Evolutionary conservation across 306 rosid species (phyloP).

Genomic region (Comarum palustre): DNA sequence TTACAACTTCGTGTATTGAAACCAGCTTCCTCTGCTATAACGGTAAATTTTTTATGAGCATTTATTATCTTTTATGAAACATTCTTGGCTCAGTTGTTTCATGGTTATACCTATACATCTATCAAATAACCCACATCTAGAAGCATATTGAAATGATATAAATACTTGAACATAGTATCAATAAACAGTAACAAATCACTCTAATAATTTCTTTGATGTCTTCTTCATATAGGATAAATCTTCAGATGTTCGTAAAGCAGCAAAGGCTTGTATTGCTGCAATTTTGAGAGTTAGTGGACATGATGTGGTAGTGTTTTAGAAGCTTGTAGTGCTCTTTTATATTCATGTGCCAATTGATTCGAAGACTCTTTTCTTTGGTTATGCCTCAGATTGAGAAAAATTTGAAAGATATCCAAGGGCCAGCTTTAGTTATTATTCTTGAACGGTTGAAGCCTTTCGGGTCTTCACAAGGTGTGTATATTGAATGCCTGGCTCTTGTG

Average conservation of each 20-base stretch:
- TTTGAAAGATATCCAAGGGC: conserved; percentile 75
- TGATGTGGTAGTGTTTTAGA: conserved; percentile 54
- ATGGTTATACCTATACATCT: neutral
- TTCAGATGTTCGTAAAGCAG: conserved; percentile 96
- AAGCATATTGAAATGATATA: neutral
- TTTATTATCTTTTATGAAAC: neutral
- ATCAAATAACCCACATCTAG: neutral
- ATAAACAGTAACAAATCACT: neutral
- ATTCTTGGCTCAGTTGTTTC: neutral
- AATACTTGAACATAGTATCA: neutral
- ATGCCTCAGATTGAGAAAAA: conserved; percentile 65
- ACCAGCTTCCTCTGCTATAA: conserved; percentile 87
- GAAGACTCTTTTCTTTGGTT: conserved; percentile 20
- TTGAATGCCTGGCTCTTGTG: conserved; percentile 11
- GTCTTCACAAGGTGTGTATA: conserved; percentile 59
- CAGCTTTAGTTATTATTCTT: conserved; percentile 65
- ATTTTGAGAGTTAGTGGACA: conserved; percentile 81
- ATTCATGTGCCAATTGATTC: conserved; percentile 14
- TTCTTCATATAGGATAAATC: conserved; percentile 76
- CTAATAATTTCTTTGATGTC: conserved; percentile 21
- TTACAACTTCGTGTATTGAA: too few species aligned
- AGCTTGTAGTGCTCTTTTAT: conserved; percentile 12
- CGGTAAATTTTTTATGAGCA: conserved; percentile 45
- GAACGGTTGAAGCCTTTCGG: conserved; percentile 71
- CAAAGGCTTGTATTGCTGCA: conserved; percentile 83